These are phyloP conservation scores for Dactylellina leptospora DNA, from an alignment of 2,329 filamentous ascomycete genomes.

Conservation along the genomic window DNA sequence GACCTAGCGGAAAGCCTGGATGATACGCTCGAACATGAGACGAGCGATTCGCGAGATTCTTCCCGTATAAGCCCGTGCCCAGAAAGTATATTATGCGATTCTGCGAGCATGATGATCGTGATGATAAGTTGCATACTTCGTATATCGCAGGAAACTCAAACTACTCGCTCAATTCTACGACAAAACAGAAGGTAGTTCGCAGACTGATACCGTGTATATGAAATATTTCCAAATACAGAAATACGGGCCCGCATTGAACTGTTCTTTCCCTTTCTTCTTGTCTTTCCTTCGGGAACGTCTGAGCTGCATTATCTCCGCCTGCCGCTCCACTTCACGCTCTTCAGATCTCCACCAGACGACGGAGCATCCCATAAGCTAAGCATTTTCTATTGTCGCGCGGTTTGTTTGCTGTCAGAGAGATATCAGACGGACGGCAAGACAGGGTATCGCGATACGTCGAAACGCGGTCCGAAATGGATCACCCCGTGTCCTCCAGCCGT, in stretches of 20 bases:
- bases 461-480: slow-evolving; percentile 33
- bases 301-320: slow-evolving; percentile 39
- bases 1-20: background rate
- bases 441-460: slow-evolving; percentile 12
- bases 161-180: too few relatives aligned
- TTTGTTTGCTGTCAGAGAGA: background rate
- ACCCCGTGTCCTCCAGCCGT: slow-evolving; percentile 20
- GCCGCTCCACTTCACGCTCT: slow-evolving; percentile 21
- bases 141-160: too few relatives aligned
- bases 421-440: slow-evolving; percentile 20
- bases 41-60: slow-evolving; percentile 37
- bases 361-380: slow-evolving; percentile 1
- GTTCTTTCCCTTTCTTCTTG: background rate
- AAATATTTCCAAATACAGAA: too few relatives aligned
- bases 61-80: too few relatives aligned
- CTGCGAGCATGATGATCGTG: too few relatives aligned
- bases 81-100: too few relatives aligned
- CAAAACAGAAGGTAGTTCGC: too few relatives aligned
- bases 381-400: too few relatives aligned
- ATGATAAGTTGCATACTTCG: too few relatives aligned
- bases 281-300: slow-evolving; percentile 12
- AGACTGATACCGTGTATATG: too few relatives aligned
- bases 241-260: too few relatives aligned
- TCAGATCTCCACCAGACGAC: slow-evolving; percentile 17
- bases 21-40: background rate